Percentiles rank a stretch among this genome's conserved stretches.
Conservation (phyloP, 352 stramenopile genomes). For the Phytophthora vignae region DNA sequence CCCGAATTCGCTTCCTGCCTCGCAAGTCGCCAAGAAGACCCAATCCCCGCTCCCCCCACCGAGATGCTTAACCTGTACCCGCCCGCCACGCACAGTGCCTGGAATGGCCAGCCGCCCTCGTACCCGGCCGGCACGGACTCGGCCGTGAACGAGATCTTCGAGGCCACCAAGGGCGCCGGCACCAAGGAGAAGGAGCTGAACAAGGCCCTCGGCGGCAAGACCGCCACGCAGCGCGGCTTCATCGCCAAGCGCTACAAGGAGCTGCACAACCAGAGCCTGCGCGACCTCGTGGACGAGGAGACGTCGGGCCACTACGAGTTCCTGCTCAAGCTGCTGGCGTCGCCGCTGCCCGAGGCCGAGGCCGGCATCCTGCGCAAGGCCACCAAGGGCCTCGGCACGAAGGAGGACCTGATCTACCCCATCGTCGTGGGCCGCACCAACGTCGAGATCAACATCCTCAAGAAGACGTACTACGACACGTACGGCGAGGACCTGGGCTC, state of each 20-base stretch:
- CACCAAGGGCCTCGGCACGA: constrained; percentile 73
- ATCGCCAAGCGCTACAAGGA: constrained; percentile 80
- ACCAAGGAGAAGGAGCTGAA: constrained; percentile 72
- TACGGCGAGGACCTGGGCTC: constrained; percentile 72
- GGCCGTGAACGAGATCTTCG: constrained; percentile 65
- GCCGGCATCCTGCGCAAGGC: constrained; percentile 67
- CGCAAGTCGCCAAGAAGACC: constrained; percentile 29
- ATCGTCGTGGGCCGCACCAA: constrained; percentile 71
- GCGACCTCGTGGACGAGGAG: constrained; percentile 68
- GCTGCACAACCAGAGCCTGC: constrained; percentile 67
- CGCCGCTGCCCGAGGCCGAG: constrained; percentile 70
- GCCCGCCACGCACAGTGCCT: constrained; percentile 67
- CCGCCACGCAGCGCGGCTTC: constrained; percentile 63
- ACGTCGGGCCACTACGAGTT: constrained; percentile 71
- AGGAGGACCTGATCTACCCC: constrained; percentile 75
- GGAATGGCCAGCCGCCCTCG: constrained; percentile 52
- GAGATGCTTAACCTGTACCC: constrained; percentile 87
- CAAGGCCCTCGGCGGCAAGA: constrained; percentile 69
- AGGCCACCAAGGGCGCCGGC: constrained; percentile 73
- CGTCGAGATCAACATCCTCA: constrained; percentile 81
- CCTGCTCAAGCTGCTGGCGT: constrained; percentile 64
- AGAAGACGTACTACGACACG: constrained; percentile 81
- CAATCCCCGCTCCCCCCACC: not conserved
- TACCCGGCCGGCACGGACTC: constrained; percentile 66
- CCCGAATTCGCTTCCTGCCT: constrained; percentile 25